These are phyloP conservation scores for Lantana camara DNA, from an alignment of 257 asterid species.

Conservation along the genomic window DNA sequence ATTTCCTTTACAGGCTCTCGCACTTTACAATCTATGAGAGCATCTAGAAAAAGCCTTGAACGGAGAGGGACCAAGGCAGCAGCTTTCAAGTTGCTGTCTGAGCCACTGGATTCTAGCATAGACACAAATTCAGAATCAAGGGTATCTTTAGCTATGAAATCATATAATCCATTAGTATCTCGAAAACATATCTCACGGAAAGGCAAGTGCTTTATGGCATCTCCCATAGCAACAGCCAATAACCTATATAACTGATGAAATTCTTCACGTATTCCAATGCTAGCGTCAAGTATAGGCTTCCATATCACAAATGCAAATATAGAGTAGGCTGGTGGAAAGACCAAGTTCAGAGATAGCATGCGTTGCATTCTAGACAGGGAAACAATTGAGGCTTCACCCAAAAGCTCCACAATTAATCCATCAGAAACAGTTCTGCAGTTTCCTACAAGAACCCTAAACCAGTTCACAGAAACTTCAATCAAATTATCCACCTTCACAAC, in stretches of 20 bases:
- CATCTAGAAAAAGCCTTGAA: constrained; percentile 84
- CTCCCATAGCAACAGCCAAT: constrained; percentile 55
- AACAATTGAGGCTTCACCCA: constrained; percentile 87
- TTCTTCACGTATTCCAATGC: constrained; percentile 78
- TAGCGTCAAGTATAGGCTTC: constrained; percentile 68
- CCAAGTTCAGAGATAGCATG: constrained; percentile 62
- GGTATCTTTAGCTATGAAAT: constrained; percentile 68
- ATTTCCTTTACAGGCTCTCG: constrained; percentile 51
- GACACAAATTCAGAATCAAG: constrained; percentile 86
- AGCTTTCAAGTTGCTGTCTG: constrained; percentile 63
- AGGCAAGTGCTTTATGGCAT: constrained; percentile 86
- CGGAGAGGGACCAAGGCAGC: constrained; percentile 92
- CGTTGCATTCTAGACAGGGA: constrained; percentile 91
- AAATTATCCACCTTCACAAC: constrained; percentile 62
- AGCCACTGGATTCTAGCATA: constrained; percentile 63
- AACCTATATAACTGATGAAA: constrained; percentile 66
- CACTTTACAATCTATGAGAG: constrained; percentile 81
- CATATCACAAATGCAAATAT: constrained; percentile 80
- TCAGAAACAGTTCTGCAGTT: constrained; percentile 90
- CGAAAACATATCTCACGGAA: constrained; percentile 93
- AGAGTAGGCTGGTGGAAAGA: constrained; percentile 91
- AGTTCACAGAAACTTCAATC: constrained; percentile 86
- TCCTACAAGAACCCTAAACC: constrained; percentile 99
- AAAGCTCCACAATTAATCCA: constrained; percentile 82
- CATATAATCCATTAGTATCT: constrained; percentile 75